Evolutionary conservation across 83 land plant species (phyloP).

Genomic region (Thuja plicata): DNA sequence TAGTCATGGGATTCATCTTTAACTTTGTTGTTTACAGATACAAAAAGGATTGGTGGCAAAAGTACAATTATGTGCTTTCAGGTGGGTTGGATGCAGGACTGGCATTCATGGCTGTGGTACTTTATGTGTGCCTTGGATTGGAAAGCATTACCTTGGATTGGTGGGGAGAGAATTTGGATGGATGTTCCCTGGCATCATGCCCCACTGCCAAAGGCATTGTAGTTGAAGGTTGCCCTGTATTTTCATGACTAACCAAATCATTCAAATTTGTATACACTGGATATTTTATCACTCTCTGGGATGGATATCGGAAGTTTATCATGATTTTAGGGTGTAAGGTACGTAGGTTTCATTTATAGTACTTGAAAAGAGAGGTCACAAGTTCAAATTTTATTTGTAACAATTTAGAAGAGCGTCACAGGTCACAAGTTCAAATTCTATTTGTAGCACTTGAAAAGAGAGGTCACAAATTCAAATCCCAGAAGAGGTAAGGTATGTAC

Average conservation of each 20-base stretch:
- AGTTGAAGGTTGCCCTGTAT: constrained; percentile 61
- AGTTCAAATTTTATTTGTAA: too few species aligned
- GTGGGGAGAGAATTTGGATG: constrained; percentile 73
- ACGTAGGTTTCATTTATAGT: too few species aligned
- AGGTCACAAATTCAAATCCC: too few species aligned
- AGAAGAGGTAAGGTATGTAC: too few species aligned
- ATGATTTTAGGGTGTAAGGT: too few species aligned
- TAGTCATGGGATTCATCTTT: constrained; percentile 51
- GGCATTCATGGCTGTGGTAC: constrained; percentile 74
- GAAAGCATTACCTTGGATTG: constrained; percentile 37
- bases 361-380: too few species aligned
- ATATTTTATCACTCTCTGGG: not conserved
- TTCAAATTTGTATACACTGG: not conserved
- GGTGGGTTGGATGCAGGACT: constrained; percentile 82
- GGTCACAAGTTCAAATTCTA: too few species aligned
- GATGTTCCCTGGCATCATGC: constrained; percentile 71
- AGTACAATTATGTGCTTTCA: constrained; percentile 73
- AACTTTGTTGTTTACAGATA: constrained; percentile 48
- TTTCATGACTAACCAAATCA: not conserved
- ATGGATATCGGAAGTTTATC: too few species aligned
- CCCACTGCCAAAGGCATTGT: constrained; percentile 66
- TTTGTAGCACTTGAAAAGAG: too few species aligned
- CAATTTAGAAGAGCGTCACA: too few species aligned
- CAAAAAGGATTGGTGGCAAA: constrained; percentile 54
- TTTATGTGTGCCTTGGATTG: constrained; percentile 41